Conservation (phyloP, 163 green algal genomes). For the Scenedesmus sp. region DNA sequence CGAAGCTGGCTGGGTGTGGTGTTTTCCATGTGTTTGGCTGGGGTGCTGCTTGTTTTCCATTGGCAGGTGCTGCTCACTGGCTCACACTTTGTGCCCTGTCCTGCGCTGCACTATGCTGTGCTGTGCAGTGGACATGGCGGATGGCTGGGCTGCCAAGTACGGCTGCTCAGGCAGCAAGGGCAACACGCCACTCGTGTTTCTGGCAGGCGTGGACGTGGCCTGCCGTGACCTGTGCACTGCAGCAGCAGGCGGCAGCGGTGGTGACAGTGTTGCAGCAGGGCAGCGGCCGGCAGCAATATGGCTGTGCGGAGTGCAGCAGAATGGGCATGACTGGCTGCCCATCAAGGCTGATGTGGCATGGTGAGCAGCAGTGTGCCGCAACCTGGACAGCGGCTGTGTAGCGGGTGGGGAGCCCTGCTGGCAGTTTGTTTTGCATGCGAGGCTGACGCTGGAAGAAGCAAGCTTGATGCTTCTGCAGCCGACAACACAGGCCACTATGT, state of each 20-base stretch:
- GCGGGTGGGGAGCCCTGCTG: not conserved
- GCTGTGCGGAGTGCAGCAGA: not conserved
- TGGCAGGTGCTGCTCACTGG: not conserved
- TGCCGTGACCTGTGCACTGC: not conserved
- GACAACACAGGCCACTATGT: too few relatives aligned
- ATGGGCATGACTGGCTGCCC: not conserved
- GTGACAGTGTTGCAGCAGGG: not conserved
- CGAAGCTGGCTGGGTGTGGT: too few relatives aligned
- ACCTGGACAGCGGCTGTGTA: not conserved
- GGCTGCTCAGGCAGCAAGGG: slow-evolving; percentile 17
- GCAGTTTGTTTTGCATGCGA: too few relatives aligned
- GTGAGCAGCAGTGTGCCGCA: not conserved
- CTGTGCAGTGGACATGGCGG: slow-evolving; percentile 17
- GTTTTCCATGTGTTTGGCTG: too few relatives aligned
- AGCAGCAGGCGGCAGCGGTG: not conserved
- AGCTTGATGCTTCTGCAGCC: too few relatives aligned
- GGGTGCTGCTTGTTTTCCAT: too few relatives aligned
- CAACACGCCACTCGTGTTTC: not conserved
- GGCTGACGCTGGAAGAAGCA: too few relatives aligned
- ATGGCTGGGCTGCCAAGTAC: not conserved
- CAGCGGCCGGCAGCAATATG: not conserved
- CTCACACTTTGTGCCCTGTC: not conserved
- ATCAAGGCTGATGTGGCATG: slow-evolving; percentile 1
- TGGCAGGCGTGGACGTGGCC: not conserved
- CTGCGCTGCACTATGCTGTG: not conserved